phyloP scores from a whole-genome alignment of 352 stramenopile species.

The Phytophthora agathidicida region DNA sequence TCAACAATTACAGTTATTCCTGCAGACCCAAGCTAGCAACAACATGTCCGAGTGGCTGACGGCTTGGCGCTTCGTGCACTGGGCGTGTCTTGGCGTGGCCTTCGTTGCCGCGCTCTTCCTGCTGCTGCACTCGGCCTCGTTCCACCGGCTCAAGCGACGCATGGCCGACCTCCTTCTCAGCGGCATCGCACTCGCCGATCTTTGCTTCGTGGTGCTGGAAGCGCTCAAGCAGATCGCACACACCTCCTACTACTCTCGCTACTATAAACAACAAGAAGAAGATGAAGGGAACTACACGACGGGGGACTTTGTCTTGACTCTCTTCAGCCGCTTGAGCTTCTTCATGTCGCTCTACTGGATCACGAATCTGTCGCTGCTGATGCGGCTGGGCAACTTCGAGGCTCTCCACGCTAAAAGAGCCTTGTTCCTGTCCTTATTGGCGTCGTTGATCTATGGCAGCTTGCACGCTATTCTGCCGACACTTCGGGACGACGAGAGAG shows the following conservation, averaged over 20 bases:
- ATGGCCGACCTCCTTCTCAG: constrained; percentile 72
- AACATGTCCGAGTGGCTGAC: constrained; percentile 46
- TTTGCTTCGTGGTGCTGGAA: constrained; percentile 57
- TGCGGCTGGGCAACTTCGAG: constrained; percentile 64
- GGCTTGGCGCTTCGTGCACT: constrained; percentile 57
- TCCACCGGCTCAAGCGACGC: constrained; percentile 69
- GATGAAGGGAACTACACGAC: constrained; percentile 3
- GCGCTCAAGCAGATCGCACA: constrained; percentile 50
- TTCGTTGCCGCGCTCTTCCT: constrained; percentile 53
- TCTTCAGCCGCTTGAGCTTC: constrained; percentile 64
- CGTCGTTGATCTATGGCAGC: constrained; percentile 58
- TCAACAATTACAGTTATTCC: too few species aligned
- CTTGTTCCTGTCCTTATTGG: constrained; percentile 52
- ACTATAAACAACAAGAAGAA: constrained; percentile 21
- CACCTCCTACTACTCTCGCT: constrained; percentile 56
- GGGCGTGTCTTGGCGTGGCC: constrained; percentile 47
- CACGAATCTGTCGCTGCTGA: constrained; percentile 70
- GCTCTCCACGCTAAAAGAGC: constrained; percentile 55
- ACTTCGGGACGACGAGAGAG: constrained; percentile 1
- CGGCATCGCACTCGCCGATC: constrained; percentile 67
- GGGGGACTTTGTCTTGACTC: constrained; percentile 34
- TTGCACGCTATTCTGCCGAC: constrained; percentile 53
- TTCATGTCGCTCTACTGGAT: constrained; percentile 85
- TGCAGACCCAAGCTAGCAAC: too few species aligned
- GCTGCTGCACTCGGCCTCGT: constrained; percentile 60